phyloP scores from a whole-genome alignment of 257 asterid genomes.

The Solanum peruvianum region DNA sequence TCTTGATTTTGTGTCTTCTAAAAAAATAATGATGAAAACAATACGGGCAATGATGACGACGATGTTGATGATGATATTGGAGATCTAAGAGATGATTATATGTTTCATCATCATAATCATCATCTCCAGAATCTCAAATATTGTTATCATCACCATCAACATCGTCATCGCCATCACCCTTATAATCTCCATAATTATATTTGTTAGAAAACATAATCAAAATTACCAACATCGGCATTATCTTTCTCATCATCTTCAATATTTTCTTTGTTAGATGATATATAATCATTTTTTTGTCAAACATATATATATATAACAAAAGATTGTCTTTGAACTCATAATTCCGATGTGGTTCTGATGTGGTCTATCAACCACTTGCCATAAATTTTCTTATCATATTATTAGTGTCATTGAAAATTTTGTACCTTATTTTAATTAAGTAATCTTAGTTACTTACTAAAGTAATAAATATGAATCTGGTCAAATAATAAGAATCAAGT shows the following conservation, averaged over 20 bases:
- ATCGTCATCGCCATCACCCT: not conserved
- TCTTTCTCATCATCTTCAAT: not conserved
- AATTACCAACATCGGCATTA: not conserved
- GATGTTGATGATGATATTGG: too few relatives aligned
- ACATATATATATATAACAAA: too few relatives aligned
- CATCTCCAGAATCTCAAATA: too few relatives aligned
- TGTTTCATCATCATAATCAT: too few relatives aligned
- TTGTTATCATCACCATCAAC: too few relatives aligned
- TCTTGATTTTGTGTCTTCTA: too few relatives aligned
- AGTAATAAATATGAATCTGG: not conserved
- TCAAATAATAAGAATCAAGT: too few relatives aligned
- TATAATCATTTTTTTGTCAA: too few relatives aligned
- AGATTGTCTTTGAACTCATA: not conserved
- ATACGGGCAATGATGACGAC: too few relatives aligned
- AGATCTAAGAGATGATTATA: too few relatives aligned
- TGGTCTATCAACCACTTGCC: not conserved
- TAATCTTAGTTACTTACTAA: not conserved
- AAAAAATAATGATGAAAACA: too few relatives aligned
- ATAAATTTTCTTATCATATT: not conserved
- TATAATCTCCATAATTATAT: not conserved
- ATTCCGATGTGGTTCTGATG: not conserved
- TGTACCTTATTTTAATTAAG: not conserved
- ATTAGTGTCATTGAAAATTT: not conserved
- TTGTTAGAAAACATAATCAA: too few relatives aligned
- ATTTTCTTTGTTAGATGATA: not conserved